phyloP scores from a whole-genome alignment of 768 basidiomycete genomes.

The Pisolithus tinctorius region DNA sequence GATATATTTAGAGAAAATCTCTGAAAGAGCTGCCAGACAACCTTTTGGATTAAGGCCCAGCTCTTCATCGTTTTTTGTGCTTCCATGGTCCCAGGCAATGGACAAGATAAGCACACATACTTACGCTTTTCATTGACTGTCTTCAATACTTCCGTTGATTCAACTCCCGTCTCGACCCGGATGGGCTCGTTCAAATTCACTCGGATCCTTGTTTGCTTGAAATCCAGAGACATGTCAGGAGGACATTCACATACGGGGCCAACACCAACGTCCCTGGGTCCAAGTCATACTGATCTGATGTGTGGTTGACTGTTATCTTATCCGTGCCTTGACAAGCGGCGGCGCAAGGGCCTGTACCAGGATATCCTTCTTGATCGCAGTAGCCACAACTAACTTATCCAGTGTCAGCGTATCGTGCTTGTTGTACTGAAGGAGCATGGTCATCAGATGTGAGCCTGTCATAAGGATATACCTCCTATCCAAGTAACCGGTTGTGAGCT shows the following conservation, averaged over 20 bases:
- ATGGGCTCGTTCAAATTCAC: constrained; percentile 88
- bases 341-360: constrained; percentile 52
- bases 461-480: constrained; percentile 94
- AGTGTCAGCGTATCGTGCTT: constrained; percentile 78
- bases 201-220: constrained; percentile 91
- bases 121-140: constrained; percentile 96
- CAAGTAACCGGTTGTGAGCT: constrained; percentile 87
- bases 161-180: constrained; percentile 90
- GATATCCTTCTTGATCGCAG: constrained; percentile 76
- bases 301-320: constrained; percentile 83
- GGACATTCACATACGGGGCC: not conserved
- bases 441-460: constrained; percentile 93
- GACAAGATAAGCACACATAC: constrained; percentile 44
- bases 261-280: constrained; percentile 55
- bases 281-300: constrained; percentile 84
- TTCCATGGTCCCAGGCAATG: constrained; percentile 75
- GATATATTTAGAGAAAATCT: constrained; percentile 90
- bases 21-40: constrained; percentile 81
- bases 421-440: constrained; percentile 90
- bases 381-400: constrained; percentile 73
- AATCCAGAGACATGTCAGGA: constrained; percentile 40
- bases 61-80: constrained; percentile 94
- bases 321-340: constrained; percentile 77
- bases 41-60: constrained; percentile 82
- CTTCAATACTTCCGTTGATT: constrained; percentile 84